Conservation (phyloP, 345 rosid genomes). For the Lenwebbia sp. region DNA sequence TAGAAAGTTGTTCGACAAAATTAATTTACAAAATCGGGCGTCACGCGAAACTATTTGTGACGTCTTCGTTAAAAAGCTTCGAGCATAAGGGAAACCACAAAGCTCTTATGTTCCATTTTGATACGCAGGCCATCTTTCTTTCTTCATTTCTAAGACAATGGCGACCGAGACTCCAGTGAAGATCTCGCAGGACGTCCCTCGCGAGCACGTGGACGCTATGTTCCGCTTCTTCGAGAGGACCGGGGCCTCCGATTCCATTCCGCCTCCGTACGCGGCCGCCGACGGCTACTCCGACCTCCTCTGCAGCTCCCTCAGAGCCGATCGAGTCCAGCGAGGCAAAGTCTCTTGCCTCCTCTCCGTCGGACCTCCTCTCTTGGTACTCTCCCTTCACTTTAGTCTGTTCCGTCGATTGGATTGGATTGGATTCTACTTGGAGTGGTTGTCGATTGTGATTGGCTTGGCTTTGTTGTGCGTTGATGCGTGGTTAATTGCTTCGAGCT, state of each 20-base stretch:
- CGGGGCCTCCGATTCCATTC: neutral
- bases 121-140: neutral
- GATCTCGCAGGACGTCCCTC: neutral
- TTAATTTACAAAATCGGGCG: neutral
- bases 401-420: neutral
- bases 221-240: neutral
- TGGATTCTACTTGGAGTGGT: neutral
- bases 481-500: neutral
- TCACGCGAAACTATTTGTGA: neutral
- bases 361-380: slow-evolving; percentile 38
- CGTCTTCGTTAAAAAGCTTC: neutral
- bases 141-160: neutral
- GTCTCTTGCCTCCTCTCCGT: slow-evolving; percentile 49
- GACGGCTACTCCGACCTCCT: slow-evolving; percentile 44
- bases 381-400: neutral
- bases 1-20: neutral
- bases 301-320: slow-evolving; percentile 25
- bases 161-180: neutral
- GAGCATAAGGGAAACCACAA: neutral
- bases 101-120: neutral
- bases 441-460: neutral
- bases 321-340: slow-evolving; percentile 37
- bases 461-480: neutral
- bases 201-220: neutral
- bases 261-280: neutral